phyloP scores from a whole-genome alignment of 495 filamentous ascomycete genomes.

The Xylaria telfairii region DNA sequence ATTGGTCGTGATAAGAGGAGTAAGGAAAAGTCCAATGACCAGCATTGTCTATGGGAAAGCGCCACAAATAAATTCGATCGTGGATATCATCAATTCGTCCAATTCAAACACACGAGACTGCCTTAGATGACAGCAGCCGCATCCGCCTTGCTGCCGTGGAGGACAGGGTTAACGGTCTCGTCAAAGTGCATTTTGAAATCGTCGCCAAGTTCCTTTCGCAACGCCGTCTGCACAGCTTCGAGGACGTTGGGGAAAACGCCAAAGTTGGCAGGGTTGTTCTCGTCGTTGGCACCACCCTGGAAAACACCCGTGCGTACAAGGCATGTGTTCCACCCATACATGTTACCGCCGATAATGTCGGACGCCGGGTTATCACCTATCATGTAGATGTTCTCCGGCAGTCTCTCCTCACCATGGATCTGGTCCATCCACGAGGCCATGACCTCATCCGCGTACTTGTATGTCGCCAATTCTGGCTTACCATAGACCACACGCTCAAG shows the following conservation, averaged over 20 bases:
- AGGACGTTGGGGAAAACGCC: constrained; percentile 85
- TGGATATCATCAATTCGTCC: constrained; percentile 29
- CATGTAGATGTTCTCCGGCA: constrained; percentile 82
- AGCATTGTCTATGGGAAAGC: constrained; percentile 10
- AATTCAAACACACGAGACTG: not conserved
- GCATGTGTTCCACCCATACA: constrained; percentile 84
- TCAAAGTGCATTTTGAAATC: constrained; percentile 60
- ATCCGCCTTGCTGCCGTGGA: constrained; percentile 55
- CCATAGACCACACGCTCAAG: constrained; percentile 86
- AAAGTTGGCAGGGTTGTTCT: constrained; percentile 93
- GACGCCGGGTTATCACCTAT: constrained; percentile 81
- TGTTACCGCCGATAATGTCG: constrained; percentile 80
- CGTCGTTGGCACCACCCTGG: constrained; percentile 74
- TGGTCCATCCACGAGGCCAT: constrained; percentile 76
- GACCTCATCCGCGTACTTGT: constrained; percentile 82
- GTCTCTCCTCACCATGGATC: constrained; percentile 72
- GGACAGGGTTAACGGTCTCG: constrained; percentile 66
- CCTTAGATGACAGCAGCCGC: constrained; percentile 37
- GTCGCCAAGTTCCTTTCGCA: constrained; percentile 77
- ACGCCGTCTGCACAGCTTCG: constrained; percentile 92
- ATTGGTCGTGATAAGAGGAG: not conserved
- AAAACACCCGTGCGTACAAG: constrained; percentile 72
- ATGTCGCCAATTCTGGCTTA: constrained; percentile 79
- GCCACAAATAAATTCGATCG: constrained; percentile 8
- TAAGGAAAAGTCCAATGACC: constrained; percentile 5